A percentile compares a stretch with the other conserved stretches of the same genome.
Evolutionary conservation across 768 basidiomycete genomes (phyloP).

Genomic region (Pleurotus platypus): DNA sequence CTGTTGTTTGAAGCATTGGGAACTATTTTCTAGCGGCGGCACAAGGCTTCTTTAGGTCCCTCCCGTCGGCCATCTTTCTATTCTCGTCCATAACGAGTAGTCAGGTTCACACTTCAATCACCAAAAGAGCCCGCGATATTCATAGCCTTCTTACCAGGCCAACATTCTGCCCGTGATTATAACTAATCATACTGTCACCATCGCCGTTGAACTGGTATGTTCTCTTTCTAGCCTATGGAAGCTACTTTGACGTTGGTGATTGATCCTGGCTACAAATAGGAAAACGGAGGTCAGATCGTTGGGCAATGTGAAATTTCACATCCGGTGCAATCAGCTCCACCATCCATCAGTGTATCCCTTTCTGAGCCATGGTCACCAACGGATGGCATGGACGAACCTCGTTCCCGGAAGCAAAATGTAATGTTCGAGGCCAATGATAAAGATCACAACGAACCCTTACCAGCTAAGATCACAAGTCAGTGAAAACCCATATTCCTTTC

Average conservation of each 20-base stretch:
- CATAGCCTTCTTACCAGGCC: conserved; percentile 38
- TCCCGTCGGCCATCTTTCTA: conserved; percentile 91
- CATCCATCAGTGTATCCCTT: conserved; percentile 26
- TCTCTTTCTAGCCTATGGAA: neutral
- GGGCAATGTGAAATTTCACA: conserved; percentile 96
- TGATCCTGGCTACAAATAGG: conserved; percentile 31
- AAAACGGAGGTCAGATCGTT: conserved; percentile 72
- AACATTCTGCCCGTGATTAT: conserved; percentile 88
- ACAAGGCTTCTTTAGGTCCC: conserved; percentile 84
- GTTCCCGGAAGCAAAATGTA: conserved; percentile 53
- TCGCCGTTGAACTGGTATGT: conserved; percentile 80
- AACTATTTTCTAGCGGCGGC: conserved; percentile 92
- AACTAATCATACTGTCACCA: conserved; percentile 94
- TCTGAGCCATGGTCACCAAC: conserved; percentile 41
- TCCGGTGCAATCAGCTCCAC: conserved; percentile 44
- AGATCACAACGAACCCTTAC: conserved; percentile 50
- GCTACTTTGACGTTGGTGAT: no score
- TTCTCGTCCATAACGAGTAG: conserved; percentile 90
- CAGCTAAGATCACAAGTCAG: conserved; percentile 62
- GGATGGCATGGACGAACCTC: conserved; percentile 51
- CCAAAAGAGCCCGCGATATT: neutral
- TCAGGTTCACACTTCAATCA: conserved; percentile 32
- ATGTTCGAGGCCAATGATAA: conserved; percentile 60
- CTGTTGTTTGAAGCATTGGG: conserved; percentile 53
- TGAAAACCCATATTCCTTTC: conserved; percentile 9